A percentile compares a stretch with the other conserved stretches of the same genome.
Conservation (phyloP, 2,329 filamentous ascomycete genomes). For the Onygenales sp. region DNA sequence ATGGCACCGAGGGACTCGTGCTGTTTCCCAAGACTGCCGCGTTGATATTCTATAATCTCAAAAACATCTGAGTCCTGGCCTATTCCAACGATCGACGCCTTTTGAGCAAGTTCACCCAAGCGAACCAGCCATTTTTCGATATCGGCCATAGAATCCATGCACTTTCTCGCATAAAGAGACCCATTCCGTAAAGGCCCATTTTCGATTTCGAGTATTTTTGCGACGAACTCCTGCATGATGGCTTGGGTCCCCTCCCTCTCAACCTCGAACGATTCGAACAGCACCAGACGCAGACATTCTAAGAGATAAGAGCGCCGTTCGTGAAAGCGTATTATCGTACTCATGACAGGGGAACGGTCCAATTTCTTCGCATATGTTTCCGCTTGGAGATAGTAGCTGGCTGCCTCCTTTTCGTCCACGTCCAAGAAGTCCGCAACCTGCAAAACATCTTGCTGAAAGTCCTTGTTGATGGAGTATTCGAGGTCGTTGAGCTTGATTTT, state of each 20-base stretch:
- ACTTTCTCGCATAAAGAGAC: conserved; percentile 61
- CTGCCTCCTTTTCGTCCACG: conserved; percentile 80
- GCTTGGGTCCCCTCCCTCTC: conserved; percentile 48
- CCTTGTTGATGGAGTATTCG: conserved; percentile 72
- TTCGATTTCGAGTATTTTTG: conserved; percentile 50
- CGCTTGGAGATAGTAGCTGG: conserved; percentile 64
- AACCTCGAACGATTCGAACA: conserved; percentile 57
- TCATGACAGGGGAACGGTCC: conserved; percentile 64
- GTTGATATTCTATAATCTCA: conserved; percentile 73
- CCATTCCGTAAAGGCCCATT: conserved; percentile 39
- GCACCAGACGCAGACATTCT: conserved; percentile 70
- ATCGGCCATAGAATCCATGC: conserved; percentile 63
- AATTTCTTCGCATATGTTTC: conserved; percentile 59
- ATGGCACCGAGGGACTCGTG: conserved; percentile 84
- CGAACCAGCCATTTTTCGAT: conserved; percentile 69
- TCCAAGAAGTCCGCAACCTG: conserved; percentile 80
- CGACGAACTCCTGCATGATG: conserved; percentile 47
- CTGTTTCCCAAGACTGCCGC: conserved; percentile 71
- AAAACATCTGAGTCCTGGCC: conserved; percentile 54
- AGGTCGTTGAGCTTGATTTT: conserved; percentile 64
- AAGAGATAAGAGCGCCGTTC: conserved; percentile 73
- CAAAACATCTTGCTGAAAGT: conserved; percentile 74
- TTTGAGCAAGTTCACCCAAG: conserved; percentile 66
- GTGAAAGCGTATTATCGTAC: conserved; percentile 80
- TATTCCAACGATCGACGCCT: conserved; percentile 64